Evolutionary conservation across 2,329 filamentous ascomycete species (phyloP).

Genomic region (Aspergillus melleus): DNA sequence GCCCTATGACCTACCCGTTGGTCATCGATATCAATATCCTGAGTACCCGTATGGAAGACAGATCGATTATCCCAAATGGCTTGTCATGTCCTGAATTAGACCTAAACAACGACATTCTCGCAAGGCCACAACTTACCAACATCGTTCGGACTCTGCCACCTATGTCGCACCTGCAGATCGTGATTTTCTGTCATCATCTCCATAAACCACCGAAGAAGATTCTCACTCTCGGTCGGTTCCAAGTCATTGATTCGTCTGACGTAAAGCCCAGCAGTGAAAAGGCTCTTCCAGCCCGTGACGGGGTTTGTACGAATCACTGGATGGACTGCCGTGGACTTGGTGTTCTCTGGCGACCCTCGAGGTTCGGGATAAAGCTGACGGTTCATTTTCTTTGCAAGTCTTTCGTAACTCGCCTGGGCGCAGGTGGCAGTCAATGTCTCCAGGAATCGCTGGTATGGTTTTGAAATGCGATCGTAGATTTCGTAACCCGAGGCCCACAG

Average conservation of each 20-base stretch:
- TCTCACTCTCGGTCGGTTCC: constrained; percentile 43
- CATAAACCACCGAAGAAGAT: constrained; percentile 46
- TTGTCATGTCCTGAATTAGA: neutral
- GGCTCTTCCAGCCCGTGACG: constrained; percentile 63
- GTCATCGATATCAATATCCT: neutral
- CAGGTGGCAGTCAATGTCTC: constrained; percentile 59
- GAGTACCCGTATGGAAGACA: neutral
- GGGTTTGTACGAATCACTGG: constrained; percentile 63
- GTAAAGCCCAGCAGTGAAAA: constrained; percentile 49
- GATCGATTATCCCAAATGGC: constrained; percentile 2
- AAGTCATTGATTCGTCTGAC: constrained; percentile 47
- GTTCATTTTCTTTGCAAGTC: constrained; percentile 41
- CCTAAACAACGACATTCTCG: neutral
- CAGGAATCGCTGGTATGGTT: constrained; percentile 58
- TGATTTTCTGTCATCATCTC: constrained; percentile 49
- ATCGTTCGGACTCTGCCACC: constrained; percentile 52
- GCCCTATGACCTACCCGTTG: neutral
- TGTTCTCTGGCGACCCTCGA: constrained; percentile 56
- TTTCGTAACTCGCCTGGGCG: constrained; percentile 52
- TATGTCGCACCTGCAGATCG: constrained; percentile 52
- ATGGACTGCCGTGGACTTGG: constrained; percentile 52
- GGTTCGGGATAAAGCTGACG: constrained; percentile 42
- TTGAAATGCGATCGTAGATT: constrained; percentile 63
- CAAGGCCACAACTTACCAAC: constrained; percentile 32
- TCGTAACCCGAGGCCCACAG: constrained; percentile 70